A percentile compares a stretch with the other conserved stretches of the same genome.
phyloP scores from a whole-genome alignment of 129 eudicot genomes.

The Escallonia rubra region DNA sequence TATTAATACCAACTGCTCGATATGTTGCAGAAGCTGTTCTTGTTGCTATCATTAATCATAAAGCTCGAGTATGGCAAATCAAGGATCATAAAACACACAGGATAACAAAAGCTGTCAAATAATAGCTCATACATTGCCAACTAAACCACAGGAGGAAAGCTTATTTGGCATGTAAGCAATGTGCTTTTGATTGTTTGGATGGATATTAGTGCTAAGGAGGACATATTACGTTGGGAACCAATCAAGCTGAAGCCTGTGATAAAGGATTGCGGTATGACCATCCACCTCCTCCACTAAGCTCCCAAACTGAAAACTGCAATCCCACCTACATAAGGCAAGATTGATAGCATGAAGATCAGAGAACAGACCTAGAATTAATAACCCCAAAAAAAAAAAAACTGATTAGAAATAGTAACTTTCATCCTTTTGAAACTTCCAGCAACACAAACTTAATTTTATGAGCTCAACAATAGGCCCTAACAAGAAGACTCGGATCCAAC shows the following conservation, averaged over 20 bases:
- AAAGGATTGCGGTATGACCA: constrained; percentile 95
- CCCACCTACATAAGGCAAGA: constrained; percentile 69
- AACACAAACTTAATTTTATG: too few species aligned
- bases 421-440: not conserved
- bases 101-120: too few species aligned
- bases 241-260: constrained; percentile 92
- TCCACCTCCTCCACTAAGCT: constrained; percentile 99
- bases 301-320: constrained; percentile 91
- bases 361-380: not conserved
- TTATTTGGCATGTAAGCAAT: not conserved
- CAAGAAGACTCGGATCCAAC: too few species aligned
- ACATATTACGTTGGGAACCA: constrained; percentile 87
- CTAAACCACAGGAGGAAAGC: not conserved
- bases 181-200: not conserved
- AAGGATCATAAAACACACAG: not conserved
- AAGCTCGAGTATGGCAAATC: too few species aligned
- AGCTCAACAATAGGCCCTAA: too few species aligned
- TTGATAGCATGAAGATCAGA: constrained; percentile 2
- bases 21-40: too few species aligned
- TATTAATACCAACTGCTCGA: too few species aligned
- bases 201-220: not conserved
- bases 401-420: too few species aligned
- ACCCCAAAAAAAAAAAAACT: not conserved
- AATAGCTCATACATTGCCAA: not conserved
- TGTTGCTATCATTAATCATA: too few species aligned